A percentile compares a stretch with the other conserved stretches of the same genome.
Conservation (phyloP, 176 grass and related monocot species). For the Panicum miliaceum region DNA sequence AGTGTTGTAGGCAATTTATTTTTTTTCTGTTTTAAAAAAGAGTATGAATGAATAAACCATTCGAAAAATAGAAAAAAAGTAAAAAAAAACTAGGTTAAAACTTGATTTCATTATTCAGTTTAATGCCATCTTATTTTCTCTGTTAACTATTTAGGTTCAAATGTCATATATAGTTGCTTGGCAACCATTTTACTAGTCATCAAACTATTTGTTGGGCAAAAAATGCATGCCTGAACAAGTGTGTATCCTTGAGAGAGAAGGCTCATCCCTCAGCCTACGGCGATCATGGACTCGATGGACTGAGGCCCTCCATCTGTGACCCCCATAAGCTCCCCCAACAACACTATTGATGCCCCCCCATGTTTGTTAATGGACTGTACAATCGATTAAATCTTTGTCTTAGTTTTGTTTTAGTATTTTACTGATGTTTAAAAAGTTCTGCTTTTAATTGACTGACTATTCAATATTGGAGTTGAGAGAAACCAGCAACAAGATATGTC, state of each 20-base stretch:
- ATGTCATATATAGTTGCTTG: neutral
- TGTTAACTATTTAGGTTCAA: neutral
- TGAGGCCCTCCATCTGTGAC: no score
- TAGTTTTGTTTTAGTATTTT: neutral
- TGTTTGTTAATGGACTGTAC: neutral
- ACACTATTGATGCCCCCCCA: neutral
- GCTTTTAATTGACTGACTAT: constrained; percentile 5
- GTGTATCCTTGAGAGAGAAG: no score
- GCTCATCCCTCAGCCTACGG: no score
- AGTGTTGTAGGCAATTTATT: neutral
- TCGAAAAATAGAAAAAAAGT: no score
- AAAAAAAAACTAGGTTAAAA: neutral
- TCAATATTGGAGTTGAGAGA: neutral
- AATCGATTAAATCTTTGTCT: neutral
- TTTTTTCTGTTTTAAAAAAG: neutral
- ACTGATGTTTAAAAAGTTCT: neutral
- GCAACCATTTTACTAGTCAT: neutral
- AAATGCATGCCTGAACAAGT: no score
- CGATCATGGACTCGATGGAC: no score
- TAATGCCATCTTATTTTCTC: neutral
- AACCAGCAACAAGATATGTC: constrained; percentile 7
- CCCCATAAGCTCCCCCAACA: no score
- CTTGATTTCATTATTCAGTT: neutral
- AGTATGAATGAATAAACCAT: neutral
- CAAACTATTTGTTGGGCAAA: neutral